Evolutionary conservation across 106 monocot species (phyloP).

Genomic region (Platanthera guangdongensis): DNA sequence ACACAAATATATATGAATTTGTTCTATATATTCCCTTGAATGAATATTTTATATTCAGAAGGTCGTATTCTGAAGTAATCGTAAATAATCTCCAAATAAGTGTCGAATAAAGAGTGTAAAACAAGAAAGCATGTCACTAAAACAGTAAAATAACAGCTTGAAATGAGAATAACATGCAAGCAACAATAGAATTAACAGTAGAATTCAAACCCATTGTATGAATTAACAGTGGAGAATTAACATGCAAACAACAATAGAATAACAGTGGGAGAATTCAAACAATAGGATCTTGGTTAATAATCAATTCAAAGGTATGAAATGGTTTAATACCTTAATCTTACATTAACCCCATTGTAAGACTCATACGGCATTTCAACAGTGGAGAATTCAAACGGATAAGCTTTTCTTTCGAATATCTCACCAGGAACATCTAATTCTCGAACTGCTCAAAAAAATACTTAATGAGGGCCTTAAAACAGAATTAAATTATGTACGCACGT

Average conservation of each 20-base stretch:
- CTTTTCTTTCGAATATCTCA: slow-evolving; percentile 92
- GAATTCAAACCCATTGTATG: too few species aligned
- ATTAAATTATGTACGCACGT: neutral
- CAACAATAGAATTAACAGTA: neutral
- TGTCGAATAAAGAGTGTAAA: neutral
- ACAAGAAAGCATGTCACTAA: too few species aligned
- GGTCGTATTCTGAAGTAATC: too few species aligned
- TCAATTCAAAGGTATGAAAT: neutral
- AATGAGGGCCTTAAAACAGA: neutral
- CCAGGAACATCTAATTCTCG: slow-evolving; percentile 96
- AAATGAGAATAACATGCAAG: neutral
- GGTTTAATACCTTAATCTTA: slow-evolving; percentile 65
- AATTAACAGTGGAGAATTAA: neutral
- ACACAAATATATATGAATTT: too few species aligned
- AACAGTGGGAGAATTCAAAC: too few species aligned
- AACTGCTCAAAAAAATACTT: slow-evolving; percentile 48
- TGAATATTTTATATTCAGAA: too few species aligned
- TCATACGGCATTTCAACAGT: slow-evolving; percentile 98
- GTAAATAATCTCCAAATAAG: neutral
- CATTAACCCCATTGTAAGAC: slow-evolving; percentile 92
- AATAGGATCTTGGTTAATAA: neutral
- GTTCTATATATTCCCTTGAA: too few species aligned
- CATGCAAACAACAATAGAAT: neutral
- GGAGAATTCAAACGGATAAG: slow-evolving; percentile 92
- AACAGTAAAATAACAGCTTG: neutral